Evolutionary conservation across 208 protist genomes (phyloP), one percentile per base, ranked within the genome.

Genomic region (Novymonas esmeraldas): DNA sequence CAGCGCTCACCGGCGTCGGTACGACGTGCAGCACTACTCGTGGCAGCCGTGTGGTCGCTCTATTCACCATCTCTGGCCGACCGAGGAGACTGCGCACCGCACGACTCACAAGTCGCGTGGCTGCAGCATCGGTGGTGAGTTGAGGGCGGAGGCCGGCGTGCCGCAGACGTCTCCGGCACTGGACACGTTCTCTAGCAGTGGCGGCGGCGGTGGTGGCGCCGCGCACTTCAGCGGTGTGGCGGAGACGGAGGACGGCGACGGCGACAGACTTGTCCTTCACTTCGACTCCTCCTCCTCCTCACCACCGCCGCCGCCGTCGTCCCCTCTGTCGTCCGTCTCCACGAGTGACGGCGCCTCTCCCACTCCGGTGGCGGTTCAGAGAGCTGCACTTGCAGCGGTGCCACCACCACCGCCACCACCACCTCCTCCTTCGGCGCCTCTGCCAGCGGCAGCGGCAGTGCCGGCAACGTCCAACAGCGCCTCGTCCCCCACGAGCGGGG

Each of bases 181-280:
- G n/a, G n/a, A 41, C 31, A 7, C n/a, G 11, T 59, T 59, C n/a
- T 39, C 54, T 16, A 50, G 57, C 57, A 50, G 57, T 38, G 28
- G 38, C 38, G 48, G 36, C 16, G 26, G 26, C 20, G 6, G 24
- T 13, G 10, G 10, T 6, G 57, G 33, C 14, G 57, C 14, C 18
- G 4, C 44, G 3, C 28, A 11, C 36, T 41, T 29, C 16, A 20
- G 24, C 4, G 59, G 54, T 9, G 41, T 48, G 22, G 42, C 24
- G 0, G 59, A 68, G 1, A 24, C 22, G 2, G 60, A 49, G 2
- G 44, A 42, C 0, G 49, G 33, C 4, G 60, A 45, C 34, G 24
- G 60, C 26, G 60, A 67, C 42, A 28, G 38, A 2, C 54, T 75
- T 4, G 69, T 75, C 34, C 29, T 75, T 41, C 61, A 51, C 13